Conservation (phyloP, 108 stramenopile genomes). For the Phaeodactylum tricornutum region DNA sequence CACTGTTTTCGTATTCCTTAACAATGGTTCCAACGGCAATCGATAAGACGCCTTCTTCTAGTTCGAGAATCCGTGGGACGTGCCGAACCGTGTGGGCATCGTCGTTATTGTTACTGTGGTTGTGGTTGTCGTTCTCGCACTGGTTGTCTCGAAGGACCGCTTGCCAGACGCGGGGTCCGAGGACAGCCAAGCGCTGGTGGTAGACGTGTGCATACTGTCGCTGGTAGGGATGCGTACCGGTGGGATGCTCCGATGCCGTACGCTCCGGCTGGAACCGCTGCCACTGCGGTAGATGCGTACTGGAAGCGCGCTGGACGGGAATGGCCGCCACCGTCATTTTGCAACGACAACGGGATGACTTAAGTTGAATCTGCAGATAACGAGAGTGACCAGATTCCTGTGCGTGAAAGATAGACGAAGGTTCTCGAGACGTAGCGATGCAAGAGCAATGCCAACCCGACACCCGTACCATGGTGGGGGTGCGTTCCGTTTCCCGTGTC, state of each 20-base stretch:
- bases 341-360: no score
- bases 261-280: constrained; percentile 38
- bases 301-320: constrained; percentile 10
- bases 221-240: constrained; percentile 40
- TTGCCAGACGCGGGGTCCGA: constrained; percentile 45
- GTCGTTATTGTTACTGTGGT: background rate
- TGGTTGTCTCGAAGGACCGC: background rate
- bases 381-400: no score
- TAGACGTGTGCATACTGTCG: constrained; percentile 83
- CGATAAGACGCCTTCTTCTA: constrained; percentile 47
- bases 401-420: no score
- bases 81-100: background rate
- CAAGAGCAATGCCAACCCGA: no score
- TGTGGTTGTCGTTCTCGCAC: no score
- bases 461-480: no score
- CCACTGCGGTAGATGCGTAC: constrained; percentile 30
- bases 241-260: constrained; percentile 1
- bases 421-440: no score
- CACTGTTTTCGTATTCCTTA: constrained; percentile 21
- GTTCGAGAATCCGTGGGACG: constrained; percentile 61
- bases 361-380: no score
- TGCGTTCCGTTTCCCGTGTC: no score
- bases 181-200: constrained; percentile 41
- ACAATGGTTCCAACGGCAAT: constrained; percentile 71
- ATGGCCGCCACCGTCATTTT: constrained; percentile 1